Percentiles rank a stretch among this genome's conserved stretches.
Conservation (phyloP, 2,329 filamentous ascomycete species). For the Fusarium redolens region DNA sequence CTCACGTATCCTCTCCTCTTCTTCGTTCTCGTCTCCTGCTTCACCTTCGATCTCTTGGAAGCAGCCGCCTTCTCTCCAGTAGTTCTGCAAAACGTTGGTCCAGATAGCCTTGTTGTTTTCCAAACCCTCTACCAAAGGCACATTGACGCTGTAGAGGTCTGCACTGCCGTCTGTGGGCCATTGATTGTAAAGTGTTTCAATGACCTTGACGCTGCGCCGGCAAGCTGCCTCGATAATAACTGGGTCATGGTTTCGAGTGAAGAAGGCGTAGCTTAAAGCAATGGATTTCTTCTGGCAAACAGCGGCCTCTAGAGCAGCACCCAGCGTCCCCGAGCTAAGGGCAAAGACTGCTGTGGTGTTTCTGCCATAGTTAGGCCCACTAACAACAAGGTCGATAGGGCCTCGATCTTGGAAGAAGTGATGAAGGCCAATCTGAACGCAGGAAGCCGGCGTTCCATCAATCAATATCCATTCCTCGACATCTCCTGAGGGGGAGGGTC, state of each 20-base stretch:
- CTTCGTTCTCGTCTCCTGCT: slow-evolving; percentile 71
- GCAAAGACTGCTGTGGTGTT: slow-evolving; percentile 86
- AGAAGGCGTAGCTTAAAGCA: slow-evolving; percentile 92
- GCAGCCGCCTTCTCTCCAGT: slow-evolving; percentile 86
- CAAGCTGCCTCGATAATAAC: slow-evolving; percentile 82
- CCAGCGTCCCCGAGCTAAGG: slow-evolving; percentile 80
- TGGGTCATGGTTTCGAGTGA: slow-evolving; percentile 84
- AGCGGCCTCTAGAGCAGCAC: slow-evolving; percentile 81
- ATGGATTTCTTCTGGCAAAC: slow-evolving; percentile 77
- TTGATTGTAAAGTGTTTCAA: slow-evolving; percentile 81
- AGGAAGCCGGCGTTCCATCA: slow-evolving; percentile 83
- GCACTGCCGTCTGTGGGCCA: slow-evolving; percentile 75
- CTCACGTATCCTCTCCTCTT: slow-evolving; percentile 80
- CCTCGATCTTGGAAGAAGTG: slow-evolving; percentile 81
- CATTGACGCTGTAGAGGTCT: slow-evolving; percentile 92
- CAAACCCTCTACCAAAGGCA: slow-evolving; percentile 84
- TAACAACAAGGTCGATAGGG: slow-evolving; percentile 80
- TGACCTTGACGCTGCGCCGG: slow-evolving; percentile 77
- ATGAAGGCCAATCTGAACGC: slow-evolving; percentile 84
- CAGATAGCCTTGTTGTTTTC: slow-evolving; percentile 79
- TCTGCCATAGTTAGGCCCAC: slow-evolving; percentile 84
- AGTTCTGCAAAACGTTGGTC: slow-evolving; percentile 89
- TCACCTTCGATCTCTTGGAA: slow-evolving; percentile 83
- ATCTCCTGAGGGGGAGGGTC: slow-evolving; percentile 63
- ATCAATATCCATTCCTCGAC: slow-evolving; percentile 85